These are phyloP conservation scores for Fraxinus pennsylvanica DNA, from an alignment of 257 asterid species.

Conservation along the genomic window DNA sequence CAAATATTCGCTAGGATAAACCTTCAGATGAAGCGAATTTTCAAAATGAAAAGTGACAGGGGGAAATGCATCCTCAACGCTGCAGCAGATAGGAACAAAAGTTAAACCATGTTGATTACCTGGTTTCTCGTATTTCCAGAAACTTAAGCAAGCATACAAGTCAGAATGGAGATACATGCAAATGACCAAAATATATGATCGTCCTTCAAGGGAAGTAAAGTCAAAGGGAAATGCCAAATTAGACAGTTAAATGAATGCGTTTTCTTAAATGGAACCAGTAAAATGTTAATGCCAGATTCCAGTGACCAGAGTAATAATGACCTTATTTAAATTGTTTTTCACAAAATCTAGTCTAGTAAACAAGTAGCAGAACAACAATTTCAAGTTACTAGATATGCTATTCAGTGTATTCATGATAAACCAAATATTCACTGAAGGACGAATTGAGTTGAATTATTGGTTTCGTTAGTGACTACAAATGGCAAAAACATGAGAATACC, in stretches of 20 bases:
- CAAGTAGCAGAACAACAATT: not conserved
- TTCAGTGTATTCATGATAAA: not conserved
- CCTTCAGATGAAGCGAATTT: conserved; percentile 76
- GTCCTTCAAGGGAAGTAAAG: not conserved
- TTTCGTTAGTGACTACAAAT: not conserved
- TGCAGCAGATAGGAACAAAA: conserved; percentile 46
- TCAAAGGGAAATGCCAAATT: not conserved
- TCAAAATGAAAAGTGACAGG: conserved; percentile 80
- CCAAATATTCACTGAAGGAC: not conserved
- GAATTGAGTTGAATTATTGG: not conserved
- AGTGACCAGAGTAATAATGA: not conserved
- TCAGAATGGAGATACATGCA: not conserved
- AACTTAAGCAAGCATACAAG: not conserved
- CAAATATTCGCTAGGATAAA: conserved; percentile 89
- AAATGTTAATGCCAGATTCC: not conserved
- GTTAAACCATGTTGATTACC: conserved; percentile 18
- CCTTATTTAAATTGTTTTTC: not conserved
- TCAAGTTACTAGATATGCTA: not conserved
- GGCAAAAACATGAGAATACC: not conserved
- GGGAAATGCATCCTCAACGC: conserved; percentile 97
- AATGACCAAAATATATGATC: not conserved
- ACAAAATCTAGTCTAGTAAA: not conserved
- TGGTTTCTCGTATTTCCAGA: conserved; percentile 3
- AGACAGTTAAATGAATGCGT: not conserved
- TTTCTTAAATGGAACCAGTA: not conserved